Evolutionary conservation across 148 eudicot species (phyloP), one percentile per base, ranked within the genome.

Genomic region (Rhododendron simsii): DNA sequence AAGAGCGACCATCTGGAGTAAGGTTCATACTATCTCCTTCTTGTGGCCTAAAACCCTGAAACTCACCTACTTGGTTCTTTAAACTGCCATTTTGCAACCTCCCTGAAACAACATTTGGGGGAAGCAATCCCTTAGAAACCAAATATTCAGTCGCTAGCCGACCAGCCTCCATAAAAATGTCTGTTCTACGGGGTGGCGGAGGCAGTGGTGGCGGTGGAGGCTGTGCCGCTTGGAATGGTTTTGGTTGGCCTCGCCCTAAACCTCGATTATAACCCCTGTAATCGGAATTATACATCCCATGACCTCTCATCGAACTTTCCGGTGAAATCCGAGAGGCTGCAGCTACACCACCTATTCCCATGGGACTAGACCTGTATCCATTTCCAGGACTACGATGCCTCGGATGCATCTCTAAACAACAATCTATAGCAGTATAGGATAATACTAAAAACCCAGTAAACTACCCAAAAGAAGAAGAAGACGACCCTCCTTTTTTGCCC

Each of bases 91-190:
- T 88, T 87, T 89, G 95, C 89, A 86, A 88, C 87, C 93, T 93
- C 4, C 94, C 95, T 3, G 94, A 86, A 41, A 91, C 83, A 48
- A 89, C 95, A 90, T 91, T 90, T 48, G 92, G 89, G 1, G 98
- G 92, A 93, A 98, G 89, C 79, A 94, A 67, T 7, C 98, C 98
- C 85, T 91, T 93, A 53, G 96, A 83, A 83, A 92, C 92, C 89
- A 98, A 90, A 92, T 95, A 98, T 61, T 95, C 98, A 75, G 94
- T 91, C 2, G 99, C 99, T 83, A 95, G 87, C 35, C 89, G 91
- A 85, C 99, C 99, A n/a, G 99, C 99, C 90, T 95, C 98, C 61
- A 93, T 67, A 78, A 98, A 95, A 82, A 95, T 85, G 84, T 95
- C 95, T 23, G 92, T 83, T 83, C 86, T 90, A 45, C 91, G 92